Conservation (phyloP, 768 basidiomycete genomes). For the Amanita jacksonii region DNA sequence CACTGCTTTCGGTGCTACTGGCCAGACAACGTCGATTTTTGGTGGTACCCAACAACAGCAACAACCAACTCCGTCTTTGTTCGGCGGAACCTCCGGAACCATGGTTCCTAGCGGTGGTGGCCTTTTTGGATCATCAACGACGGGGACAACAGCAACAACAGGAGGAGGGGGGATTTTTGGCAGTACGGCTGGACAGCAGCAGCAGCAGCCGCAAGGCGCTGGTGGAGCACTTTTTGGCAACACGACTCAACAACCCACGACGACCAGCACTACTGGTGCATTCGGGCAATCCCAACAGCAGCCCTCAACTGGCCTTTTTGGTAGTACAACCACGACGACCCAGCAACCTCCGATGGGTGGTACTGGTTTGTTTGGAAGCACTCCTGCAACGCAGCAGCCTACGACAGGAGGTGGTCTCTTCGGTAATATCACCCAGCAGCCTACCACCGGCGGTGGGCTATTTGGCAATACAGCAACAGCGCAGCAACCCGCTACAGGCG, state of each 20-base stretch:
- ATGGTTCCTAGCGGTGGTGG: too few species aligned
- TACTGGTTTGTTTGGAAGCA: constrained; percentile 18
- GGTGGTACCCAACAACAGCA: constrained; percentile 12
- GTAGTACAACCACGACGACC: constrained; percentile 9
- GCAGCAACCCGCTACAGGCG: constrained; percentile 7
- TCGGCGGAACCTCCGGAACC: constrained; percentile 12
- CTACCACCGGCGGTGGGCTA: constrained; percentile 11
- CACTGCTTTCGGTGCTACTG: constrained; percentile 18
- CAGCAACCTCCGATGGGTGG: constrained; percentile 8
- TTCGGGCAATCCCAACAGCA: constrained; percentile 10
- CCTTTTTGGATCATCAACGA: constrained; percentile 19
- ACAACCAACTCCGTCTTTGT: constrained; percentile 11
- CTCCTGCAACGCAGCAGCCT: constrained; percentile 13
- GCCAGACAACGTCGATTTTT: constrained; percentile 12
- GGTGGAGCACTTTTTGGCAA: constrained; percentile 17
- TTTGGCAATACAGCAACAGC: constrained; percentile 17
- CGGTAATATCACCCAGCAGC: constrained; percentile 14
- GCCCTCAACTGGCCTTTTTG: constrained; percentile 16
- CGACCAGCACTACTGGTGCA: too few species aligned
- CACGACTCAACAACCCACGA: neutral
- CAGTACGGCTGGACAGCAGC: constrained; percentile 9
- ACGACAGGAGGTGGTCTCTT: constrained; percentile 16
- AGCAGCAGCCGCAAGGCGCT: constrained; percentile 10
- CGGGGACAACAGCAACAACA: neutral
- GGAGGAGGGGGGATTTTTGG: constrained; percentile 18